Evolutionary conservation across 2,329 filamentous ascomycete species (phyloP), one percentile per base, ranked within the genome.

Genomic region (Didymella sp.): DNA sequence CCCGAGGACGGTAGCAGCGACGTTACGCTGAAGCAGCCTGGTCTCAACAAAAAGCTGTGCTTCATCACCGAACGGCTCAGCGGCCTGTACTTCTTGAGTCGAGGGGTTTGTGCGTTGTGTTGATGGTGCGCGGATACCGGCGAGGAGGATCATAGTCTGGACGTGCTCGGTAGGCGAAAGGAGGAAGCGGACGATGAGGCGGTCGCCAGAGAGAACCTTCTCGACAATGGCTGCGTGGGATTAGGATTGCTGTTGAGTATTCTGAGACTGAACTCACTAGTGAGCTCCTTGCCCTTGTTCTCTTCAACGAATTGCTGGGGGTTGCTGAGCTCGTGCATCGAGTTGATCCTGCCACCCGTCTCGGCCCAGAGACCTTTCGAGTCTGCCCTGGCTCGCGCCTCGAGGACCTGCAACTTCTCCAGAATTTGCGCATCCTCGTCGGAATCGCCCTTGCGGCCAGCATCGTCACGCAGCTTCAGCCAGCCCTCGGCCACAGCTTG

Each of bases 401-500:
- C 93, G 30, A 94, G 80, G 44, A 83, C 83, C 66, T 91, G 88
- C 59, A 99, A 85, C 68, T 87, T 88, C 68, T 96, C 89, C 22
- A 99, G 82, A 58, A 89, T 84, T 62, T 87, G 81, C 27, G 80
- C 72, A 8, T 89, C 83, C 48, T 92, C 89, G 56, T 95, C 90
- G 2, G 88, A 87, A 57, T 97, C 92, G 64, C 97, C 93, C 73
- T 94, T 95, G 64, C 89, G 89, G 60, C 92, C 93, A 57, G 94
- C 93, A 77, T 99, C 95, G 70, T 99, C 95, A 62, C 95, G 88
- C 58, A 99, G 85, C 79, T 95, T 96, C 62, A 92, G 81, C 92
- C 93, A 97, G 64, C 95, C 95, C 69, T 92, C 91, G 72, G 91
- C 88, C 62, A 98, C 87, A 56, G 90, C 84, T 61, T 90, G 86